phyloP scores from a whole-genome alignment of 345 rosid genomes.

The Sonneratia caseolaris region DNA sequence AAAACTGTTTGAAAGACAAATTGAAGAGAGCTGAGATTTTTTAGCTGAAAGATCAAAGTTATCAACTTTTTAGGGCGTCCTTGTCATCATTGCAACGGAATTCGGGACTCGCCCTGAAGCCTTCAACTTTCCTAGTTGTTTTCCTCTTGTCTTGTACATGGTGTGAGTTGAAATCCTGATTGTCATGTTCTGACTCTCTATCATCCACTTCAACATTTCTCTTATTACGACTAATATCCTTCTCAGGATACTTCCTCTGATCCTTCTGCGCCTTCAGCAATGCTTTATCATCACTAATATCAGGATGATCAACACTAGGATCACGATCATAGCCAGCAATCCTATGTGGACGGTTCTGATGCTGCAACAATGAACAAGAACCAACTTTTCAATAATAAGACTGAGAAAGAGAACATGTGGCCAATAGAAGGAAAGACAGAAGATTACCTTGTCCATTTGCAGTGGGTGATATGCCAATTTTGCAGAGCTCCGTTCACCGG shows the following conservation, averaged over 20 bases:
- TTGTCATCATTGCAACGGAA: conserved; percentile 56
- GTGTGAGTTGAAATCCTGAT: conserved; percentile 40
- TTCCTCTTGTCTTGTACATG: conserved; percentile 58
- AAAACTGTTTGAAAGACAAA: background rate
- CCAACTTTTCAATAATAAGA: background rate
- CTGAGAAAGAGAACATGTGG: background rate
- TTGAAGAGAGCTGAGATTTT: background rate
- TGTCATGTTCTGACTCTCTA: conserved; percentile 67
- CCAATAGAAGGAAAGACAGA: background rate
- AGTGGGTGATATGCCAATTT: conserved; percentile 34
- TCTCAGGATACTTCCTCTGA: conserved; percentile 59
- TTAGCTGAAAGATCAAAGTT: too few species aligned
- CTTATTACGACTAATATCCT: conserved; percentile 59
- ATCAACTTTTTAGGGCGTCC: conserved; percentile 65
- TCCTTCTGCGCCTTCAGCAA: conserved; percentile 55
- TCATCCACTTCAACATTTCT: conserved; percentile 62
- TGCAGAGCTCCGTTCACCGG: conserved; percentile 47
- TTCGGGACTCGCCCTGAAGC: conserved; percentile 47
- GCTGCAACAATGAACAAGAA: conserved; percentile 32
- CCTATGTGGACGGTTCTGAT: conserved; percentile 54
- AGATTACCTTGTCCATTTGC: conserved; percentile 56
- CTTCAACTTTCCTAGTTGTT: conserved; percentile 52
- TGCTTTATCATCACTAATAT: conserved; percentile 59
- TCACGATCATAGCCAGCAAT: conserved; percentile 50
- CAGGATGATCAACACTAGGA: conserved; percentile 71